Percentiles rank a stretch among this genome's conserved stretches.
Evolutionary conservation across 352 stramenopile genomes (phyloP).

Genomic region (Thraustochytrium sp.): DNA sequence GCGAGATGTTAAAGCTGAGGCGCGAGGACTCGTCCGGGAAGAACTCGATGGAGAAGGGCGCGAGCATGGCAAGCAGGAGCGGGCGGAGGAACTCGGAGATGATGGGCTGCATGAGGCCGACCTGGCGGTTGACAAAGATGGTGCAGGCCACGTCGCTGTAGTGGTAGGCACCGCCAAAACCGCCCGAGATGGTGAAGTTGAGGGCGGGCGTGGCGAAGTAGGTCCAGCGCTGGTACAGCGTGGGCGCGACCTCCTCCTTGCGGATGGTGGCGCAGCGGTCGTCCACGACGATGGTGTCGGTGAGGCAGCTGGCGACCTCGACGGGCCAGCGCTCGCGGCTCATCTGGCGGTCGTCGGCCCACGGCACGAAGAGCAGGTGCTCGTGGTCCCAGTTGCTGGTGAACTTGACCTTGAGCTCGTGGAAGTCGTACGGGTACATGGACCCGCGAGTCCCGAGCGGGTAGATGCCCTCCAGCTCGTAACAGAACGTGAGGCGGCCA

Average conservation of each 20-base stretch:
- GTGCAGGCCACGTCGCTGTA: not conserved
- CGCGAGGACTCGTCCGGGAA: not conserved
- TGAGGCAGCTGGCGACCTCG: not conserved
- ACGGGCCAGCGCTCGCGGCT: not conserved
- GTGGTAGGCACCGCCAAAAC: not conserved
- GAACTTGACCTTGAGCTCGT: not conserved
- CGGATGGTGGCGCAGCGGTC: not conserved
- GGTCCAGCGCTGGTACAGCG: not conserved
- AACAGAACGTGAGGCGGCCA: not conserved
- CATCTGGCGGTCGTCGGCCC: not conserved
- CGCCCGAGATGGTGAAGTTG: not conserved
- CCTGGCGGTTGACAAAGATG: not conserved
- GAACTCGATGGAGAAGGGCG: not conserved
- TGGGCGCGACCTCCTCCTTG: not conserved
- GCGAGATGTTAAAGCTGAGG: not conserved
- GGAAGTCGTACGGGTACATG: not conserved
- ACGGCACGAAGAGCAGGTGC: not conserved
- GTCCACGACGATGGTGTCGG: not conserved
- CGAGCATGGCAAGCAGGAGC: not conserved
- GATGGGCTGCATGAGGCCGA: not conserved
- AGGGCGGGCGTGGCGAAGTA: not conserved
- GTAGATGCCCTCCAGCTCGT: not conserved
- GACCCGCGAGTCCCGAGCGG: not conserved
- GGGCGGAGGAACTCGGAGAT: not conserved
- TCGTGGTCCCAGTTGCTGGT: conserved; percentile 24